Percentiles rank a stretch among this genome's conserved stretches.
Conservation (phyloP, 176 grass and related monocot genomes). For the Cenchrus fungigraminus region DNA sequence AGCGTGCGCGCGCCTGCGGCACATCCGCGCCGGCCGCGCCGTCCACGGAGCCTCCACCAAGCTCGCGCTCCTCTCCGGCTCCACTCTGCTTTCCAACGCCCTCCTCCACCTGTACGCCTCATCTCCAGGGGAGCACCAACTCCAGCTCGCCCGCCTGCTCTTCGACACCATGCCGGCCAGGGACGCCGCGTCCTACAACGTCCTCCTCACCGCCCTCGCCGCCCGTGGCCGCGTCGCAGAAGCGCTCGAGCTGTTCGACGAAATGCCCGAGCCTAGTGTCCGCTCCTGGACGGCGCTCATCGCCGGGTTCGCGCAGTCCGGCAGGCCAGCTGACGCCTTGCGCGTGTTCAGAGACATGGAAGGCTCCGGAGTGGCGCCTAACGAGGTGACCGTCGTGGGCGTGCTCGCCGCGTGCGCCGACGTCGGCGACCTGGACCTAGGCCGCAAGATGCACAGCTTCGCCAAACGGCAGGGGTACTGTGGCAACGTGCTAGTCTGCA, state of each 20-base stretch:
- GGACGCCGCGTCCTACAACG: slow-evolving; percentile 51
- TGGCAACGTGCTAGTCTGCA: slow-evolving; percentile 48
- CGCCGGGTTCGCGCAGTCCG: slow-evolving; percentile 42
- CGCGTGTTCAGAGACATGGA: slow-evolving; percentile 42
- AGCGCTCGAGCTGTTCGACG: slow-evolving; percentile 40
- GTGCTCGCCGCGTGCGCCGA: slow-evolving; percentile 49
- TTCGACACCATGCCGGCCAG: slow-evolving; percentile 44
- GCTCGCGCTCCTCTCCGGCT: slow-evolving; percentile 3
- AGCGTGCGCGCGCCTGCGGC: not conserved
- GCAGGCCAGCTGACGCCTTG: slow-evolving; percentile 35
- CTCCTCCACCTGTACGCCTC: slow-evolving; percentile 48
- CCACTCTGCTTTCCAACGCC: slow-evolving; percentile 37
- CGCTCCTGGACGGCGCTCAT: slow-evolving; percentile 47
- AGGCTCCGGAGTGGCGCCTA: slow-evolving; percentile 9
- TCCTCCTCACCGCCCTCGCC: slow-evolving; percentile 41
- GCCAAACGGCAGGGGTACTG: not conserved
- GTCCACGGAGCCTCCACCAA: slow-evolving; percentile 5
- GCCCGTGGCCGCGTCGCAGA: slow-evolving; percentile 29
- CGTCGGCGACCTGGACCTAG: slow-evolving; percentile 34
- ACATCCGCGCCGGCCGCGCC: slow-evolving; percentile 3
- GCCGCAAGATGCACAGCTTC: slow-evolving; percentile 32
- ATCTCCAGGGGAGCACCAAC: not conserved
- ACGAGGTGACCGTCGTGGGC: slow-evolving; percentile 49
- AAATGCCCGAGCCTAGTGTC: slow-evolving; percentile 43
- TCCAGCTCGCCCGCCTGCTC: slow-evolving; percentile 16